These are phyloP conservation scores for Trichoderma koningiopsis DNA, from an alignment of 2,329 filamentous ascomycete species.

Conservation along the genomic window DNA sequence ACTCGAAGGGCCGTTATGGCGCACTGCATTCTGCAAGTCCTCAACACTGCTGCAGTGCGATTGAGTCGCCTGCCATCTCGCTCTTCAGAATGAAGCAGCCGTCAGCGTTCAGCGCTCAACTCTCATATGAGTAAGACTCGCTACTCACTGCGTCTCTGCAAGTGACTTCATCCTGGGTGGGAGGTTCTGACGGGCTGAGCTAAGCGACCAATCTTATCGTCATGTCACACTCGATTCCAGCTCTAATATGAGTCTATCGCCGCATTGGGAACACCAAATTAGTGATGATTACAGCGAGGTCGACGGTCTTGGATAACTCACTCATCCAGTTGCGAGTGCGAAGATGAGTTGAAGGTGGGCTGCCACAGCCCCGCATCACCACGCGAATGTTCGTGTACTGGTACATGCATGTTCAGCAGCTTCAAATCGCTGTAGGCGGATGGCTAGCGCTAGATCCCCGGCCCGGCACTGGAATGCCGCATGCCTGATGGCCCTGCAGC, in stretches of 20 bases:
- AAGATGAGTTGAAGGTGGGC: not conserved
- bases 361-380: constrained; percentile 13
- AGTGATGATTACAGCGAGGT: not conserved
- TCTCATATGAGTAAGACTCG: not conserved
- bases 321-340: not conserved
- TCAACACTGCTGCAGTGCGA: constrained; percentile 58
- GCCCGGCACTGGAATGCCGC: constrained; percentile 1
- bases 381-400: not conserved
- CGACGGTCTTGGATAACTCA: constrained; percentile 1
- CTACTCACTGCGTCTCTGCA: constrained; percentile 43
- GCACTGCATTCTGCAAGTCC: constrained; percentile 67
- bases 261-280: not conserved
- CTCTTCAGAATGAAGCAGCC: constrained; percentile 45
- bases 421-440: constrained; percentile 13
- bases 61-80: constrained; percentile 68
- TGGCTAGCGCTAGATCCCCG: constrained; percentile 4
- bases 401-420: constrained; percentile 11
- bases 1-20: constrained; percentile 58
- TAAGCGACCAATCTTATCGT: constrained; percentile 4
- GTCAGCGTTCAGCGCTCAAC: not conserved
- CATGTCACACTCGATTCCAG: not conserved
- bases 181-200: not conserved
- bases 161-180: constrained; percentile 41
- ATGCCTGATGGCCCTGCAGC: not conserved
- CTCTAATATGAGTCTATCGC: not conserved